Conservation (phyloP, 2,329 filamentous ascomycete species). For the Tolypocladium ophioglossoides region DNA sequence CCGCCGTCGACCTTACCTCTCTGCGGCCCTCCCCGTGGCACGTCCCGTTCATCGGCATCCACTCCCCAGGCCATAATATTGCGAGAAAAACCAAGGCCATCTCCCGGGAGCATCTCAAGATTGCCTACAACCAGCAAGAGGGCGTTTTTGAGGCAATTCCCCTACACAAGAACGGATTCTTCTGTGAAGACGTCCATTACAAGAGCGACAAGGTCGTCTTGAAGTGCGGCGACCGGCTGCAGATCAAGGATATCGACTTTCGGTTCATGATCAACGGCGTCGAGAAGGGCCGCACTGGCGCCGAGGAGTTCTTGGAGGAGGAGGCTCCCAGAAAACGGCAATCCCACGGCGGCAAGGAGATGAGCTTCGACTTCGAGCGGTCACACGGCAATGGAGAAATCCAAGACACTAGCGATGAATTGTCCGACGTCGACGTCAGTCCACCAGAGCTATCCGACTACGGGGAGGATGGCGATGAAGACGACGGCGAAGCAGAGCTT, state of each 20-base stretch:
- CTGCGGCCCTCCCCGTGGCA: conserved; percentile 51
- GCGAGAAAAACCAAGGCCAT: conserved; percentile 59
- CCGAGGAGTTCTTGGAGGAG: conserved; percentile 44
- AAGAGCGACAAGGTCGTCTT: conserved; percentile 46
- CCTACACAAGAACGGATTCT: conserved; percentile 56
- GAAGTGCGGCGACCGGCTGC: conserved; percentile 53
- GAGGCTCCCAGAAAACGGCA: conserved; percentile 36
- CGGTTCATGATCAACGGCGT: conserved; percentile 58
- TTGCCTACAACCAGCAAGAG: conserved; percentile 54
- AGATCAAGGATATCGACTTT: conserved; percentile 62
- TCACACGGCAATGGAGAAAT: conserved; percentile 46
- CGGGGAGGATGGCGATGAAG: conserved; percentile 15
- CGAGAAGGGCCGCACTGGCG: conserved; percentile 45
- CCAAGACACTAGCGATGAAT: conserved; percentile 44
- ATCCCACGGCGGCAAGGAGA: conserved; percentile 52
- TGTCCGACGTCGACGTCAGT: conserved; percentile 33
- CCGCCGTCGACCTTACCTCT: conserved; percentile 46
- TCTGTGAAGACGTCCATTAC: conserved; percentile 51
- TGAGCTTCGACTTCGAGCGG: conserved; percentile 65
- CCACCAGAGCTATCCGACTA: conserved; percentile 29
- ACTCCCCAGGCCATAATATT: conserved; percentile 54
- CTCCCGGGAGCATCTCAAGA: conserved; percentile 62
- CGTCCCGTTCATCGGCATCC: conserved; percentile 59
- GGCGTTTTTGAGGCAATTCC: conserved; percentile 55
- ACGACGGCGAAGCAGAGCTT: conserved; percentile 10